Conservation (phyloP, 2,329 filamentous ascomycete species). For the Monilinia polystroma region DNA sequence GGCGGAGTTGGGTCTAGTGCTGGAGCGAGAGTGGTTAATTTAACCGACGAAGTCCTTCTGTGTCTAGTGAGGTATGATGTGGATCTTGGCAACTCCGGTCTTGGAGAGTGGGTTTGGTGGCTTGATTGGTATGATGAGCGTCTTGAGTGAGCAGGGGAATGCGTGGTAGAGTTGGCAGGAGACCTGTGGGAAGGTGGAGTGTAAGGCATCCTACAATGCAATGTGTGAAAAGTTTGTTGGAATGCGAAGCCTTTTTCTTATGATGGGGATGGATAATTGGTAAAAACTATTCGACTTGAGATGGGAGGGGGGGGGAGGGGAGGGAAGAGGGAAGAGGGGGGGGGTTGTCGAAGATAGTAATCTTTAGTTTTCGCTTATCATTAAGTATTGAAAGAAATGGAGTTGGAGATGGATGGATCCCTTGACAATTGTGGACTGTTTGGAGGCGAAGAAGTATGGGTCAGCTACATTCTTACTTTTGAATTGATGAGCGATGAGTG, state of each 20-base stretch:
- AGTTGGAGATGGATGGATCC: not conserved
- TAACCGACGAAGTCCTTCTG: conserved; percentile 56
- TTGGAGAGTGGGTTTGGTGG: conserved; percentile 38
- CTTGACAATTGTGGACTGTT: conserved; percentile 28
- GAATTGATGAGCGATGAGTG: not conserved
- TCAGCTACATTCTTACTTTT: conserved; percentile 30
- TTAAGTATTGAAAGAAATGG: conserved; percentile 24
- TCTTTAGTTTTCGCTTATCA: conserved; percentile 31
- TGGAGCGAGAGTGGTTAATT: conserved; percentile 37
- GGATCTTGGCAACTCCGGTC: conserved; percentile 60
- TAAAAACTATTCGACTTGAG: conserved; percentile 29
- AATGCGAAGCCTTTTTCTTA: not conserved
- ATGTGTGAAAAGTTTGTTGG: conserved; percentile 20
- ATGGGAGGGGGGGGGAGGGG: not conserved
- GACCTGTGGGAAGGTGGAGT: conserved; percentile 73
- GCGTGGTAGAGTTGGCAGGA: conserved; percentile 57
- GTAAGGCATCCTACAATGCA: conserved; percentile 69
- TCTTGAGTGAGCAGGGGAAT: conserved; percentile 58
- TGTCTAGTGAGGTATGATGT: conserved; percentile 65
- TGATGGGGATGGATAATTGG: not conserved
- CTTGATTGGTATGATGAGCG: conserved; percentile 56
- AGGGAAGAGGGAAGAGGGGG: not conserved
- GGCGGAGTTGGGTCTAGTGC: conserved; percentile 36
- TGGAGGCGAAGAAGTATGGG: conserved; percentile 26
- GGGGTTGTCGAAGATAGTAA: conserved; percentile 26